Conservation (phyloP, 2,329 filamentous ascomycete species). For the Fusarium pseudonygamai region DNA sequence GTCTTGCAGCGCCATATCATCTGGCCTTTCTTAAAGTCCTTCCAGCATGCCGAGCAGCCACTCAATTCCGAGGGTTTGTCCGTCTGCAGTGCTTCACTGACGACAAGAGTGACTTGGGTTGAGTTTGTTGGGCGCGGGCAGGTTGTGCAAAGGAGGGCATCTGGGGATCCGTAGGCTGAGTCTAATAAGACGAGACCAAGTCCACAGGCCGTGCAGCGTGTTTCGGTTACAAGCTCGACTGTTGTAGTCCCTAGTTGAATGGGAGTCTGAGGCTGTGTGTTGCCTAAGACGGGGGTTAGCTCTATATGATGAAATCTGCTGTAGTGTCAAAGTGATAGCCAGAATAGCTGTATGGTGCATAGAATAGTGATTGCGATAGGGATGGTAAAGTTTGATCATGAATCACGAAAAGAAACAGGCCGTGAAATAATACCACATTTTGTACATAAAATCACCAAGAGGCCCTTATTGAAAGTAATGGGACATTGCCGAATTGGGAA, state of each 20-base stretch:
- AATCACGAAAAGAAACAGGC: background rate
- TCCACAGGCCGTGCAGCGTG: background rate
- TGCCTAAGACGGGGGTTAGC: background rate
- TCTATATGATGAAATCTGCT: background rate
- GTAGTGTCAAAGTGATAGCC: accelerated
- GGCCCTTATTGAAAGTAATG: background rate
- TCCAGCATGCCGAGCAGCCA: background rate
- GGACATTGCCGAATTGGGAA: background rate
- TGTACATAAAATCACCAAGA: too few relatives aligned
- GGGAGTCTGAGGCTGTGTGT: background rate
- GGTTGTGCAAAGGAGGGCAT: background rate
- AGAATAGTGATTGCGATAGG: background rate
- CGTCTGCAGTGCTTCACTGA: background rate
- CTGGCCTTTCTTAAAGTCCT: background rate
- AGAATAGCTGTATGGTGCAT: background rate
- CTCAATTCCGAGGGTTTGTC: background rate
- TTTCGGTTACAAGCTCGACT: background rate
- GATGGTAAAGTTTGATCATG: background rate
- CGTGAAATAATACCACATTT: background rate
- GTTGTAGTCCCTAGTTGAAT: accelerated
- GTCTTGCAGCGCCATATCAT: background rate
- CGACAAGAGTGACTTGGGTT: too few relatives aligned
- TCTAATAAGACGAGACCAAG: background rate
- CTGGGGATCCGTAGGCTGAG: background rate
- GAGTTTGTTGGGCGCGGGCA: too few relatives aligned